These are phyloP conservation scores for Daldinia bambusicola DNA, from an alignment of 495 filamentous ascomycete species.

Conservation along the genomic window DNA sequence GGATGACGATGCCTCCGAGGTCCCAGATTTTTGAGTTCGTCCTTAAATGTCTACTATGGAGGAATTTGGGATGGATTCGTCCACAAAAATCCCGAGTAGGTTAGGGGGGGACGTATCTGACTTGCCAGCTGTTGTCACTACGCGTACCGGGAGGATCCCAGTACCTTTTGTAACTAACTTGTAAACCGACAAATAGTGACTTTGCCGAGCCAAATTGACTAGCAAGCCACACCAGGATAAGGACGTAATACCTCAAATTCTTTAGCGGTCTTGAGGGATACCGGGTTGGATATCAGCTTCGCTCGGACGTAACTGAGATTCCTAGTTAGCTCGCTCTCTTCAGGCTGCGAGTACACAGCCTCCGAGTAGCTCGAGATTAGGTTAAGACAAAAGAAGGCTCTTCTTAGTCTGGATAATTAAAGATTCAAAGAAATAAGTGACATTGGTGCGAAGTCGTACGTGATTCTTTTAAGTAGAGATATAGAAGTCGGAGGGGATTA, in stretches of 20 bases:
- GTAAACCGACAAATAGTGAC: constrained; percentile 44
- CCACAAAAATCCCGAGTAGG: constrained; percentile 47
- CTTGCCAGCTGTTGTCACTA: constrained; percentile 40
- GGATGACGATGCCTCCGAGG: constrained; percentile 44
- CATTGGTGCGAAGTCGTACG: constrained; percentile 16
- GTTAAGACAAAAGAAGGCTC: constrained; percentile 2
- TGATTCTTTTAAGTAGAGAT: background rate
- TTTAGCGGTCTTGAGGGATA: constrained; percentile 38
- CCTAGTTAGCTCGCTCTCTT: constrained; percentile 15
- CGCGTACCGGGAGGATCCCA: constrained; percentile 40
- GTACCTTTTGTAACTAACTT: constrained; percentile 38
- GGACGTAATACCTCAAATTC: constrained; percentile 19
- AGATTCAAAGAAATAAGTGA: constrained; percentile 14
- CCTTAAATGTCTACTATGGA: constrained; percentile 38
- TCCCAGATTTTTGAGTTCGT: constrained; percentile 44
- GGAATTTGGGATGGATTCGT: constrained; percentile 36
- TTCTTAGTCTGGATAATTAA: constrained; percentile 12
- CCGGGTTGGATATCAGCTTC: constrained; percentile 40
- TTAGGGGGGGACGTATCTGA: constrained; percentile 34
- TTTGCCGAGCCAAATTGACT: constrained; percentile 44
- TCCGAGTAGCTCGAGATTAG: constrained; percentile 3
- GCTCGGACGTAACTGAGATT: constrained; percentile 35
- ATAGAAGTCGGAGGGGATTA: background rate
- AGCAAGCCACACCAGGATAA: constrained; percentile 44
- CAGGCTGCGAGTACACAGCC: constrained; percentile 13